Evolutionary conservation across 305 asterid genomes (phyloP).

Genomic region (Fraxinus angustifolia): DNA sequence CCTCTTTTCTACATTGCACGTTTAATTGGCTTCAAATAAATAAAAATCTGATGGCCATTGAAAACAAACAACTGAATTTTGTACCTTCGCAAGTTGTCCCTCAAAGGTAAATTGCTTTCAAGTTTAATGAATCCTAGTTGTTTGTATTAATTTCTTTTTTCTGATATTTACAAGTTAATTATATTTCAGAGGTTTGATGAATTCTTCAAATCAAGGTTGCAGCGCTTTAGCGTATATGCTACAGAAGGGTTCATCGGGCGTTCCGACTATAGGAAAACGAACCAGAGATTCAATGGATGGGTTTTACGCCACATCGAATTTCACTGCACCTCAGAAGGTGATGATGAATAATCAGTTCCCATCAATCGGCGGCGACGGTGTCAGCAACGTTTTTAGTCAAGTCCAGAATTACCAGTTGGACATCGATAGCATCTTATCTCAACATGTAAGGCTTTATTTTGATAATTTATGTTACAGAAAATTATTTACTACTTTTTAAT

Average conservation of each 20-base stretch:
- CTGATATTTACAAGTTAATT: neutral
- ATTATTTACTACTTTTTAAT: neutral
- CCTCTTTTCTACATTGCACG: neutral
- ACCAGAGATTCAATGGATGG: constrained; percentile 42
- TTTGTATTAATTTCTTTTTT: neutral
- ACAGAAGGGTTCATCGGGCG: neutral
- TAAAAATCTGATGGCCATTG: constrained; percentile 51
- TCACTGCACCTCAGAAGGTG: neutral
- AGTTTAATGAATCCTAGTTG: neutral
- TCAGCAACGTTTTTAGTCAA: constrained; percentile 4
- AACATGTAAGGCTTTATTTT: constrained; percentile 21
- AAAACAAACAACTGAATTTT: constrained; percentile 50
- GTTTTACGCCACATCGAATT: constrained; percentile 1
- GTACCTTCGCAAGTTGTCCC: constrained; percentile 41
- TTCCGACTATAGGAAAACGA: constrained; percentile 43
- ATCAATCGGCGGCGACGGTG: constrained; percentile 11
- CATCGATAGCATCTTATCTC: constrained; percentile 24
- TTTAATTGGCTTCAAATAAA: neutral
- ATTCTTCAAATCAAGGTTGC: neutral
- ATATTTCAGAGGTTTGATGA: neutral
- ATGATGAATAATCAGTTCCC: constrained; percentile 3
- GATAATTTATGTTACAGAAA: neutral
- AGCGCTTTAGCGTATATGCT: neutral
- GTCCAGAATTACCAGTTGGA: constrained; percentile 29
- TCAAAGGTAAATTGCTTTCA: constrained; percentile 30